Base-by-base conservation (phyloP, 2,329 filamentous ascomycete genomes). In the Alternaria hordeiaustralica region DNA sequence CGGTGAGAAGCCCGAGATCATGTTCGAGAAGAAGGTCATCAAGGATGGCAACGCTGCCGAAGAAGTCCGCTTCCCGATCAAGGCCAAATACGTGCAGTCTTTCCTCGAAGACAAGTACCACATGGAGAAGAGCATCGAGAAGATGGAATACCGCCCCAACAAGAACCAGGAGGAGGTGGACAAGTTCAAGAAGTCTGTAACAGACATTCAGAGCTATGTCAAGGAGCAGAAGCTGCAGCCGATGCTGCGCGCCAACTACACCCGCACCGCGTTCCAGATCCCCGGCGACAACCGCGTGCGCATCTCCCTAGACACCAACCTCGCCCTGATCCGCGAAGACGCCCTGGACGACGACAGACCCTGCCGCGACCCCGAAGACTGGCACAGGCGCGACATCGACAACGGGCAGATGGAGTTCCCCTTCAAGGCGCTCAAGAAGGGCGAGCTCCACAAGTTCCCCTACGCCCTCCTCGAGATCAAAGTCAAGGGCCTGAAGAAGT, bases 391-490 rank as follows among this genome's bases (percentile, higher is more conserved):
- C 21, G 96, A 99, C 73, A 94, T 99, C 72, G 96, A 99, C 77
- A 89, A 90, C 69, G 86, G 85, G 64, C 88, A 88, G 71, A 92
- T 97, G 87, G 88, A 91, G 47, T 98, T 93, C 72, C 96, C 96
- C 0, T 99, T 97, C 84, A 87, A 87, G 58, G 88, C 90, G 61
- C 91, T 98, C 76, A 92, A 94, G 75, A 93, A 95, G 79, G 95
- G 93, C 72, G 96, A 99, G 79, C 90, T 97, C 23, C 92, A 90
- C 47, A 90, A 92, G 64, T 99, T 99, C 78, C 95, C 95, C 3
- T 96, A 93, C 72, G 94, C 94, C 3, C 84, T 98, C 8, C 85
- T 99, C 18, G 96, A 99, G 80, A 94, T 99, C 82, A 97, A 97
- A 83, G 85, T 97, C 71, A 86, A 84, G 69, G 80, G 80, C 53